Evolutionary conservation across 345 rosid species (phyloP).

Genomic region (Gossypium bickii): DNA sequence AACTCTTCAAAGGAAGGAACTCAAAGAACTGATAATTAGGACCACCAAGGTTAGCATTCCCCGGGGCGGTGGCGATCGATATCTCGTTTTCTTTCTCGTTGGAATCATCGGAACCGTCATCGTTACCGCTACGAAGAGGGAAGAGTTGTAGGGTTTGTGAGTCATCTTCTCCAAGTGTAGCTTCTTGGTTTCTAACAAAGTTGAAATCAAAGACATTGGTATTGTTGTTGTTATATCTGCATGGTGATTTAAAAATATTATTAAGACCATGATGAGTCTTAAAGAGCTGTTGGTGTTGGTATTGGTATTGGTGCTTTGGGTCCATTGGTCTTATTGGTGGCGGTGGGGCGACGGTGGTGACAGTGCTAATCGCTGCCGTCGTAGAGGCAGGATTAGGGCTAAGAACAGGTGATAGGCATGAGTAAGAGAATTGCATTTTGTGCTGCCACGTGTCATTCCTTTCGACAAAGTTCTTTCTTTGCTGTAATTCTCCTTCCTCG

Average conservation of each 20-base stretch:
- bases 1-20: slow-evolving; percentile 61
- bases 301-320: slow-evolving; percentile 16
- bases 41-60: slow-evolving; percentile 26
- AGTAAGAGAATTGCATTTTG: slow-evolving; percentile 38
- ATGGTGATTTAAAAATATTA: slow-evolving; percentile 32
- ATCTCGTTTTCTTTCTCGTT: slow-evolving; percentile 24
- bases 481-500: slow-evolving; percentile 37
- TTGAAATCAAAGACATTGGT: slow-evolving; percentile 16
- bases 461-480: slow-evolving; percentile 29
- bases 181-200: slow-evolving; percentile 8
- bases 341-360: background rate
- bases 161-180: slow-evolving; percentile 22
- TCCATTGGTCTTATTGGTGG: slow-evolving; percentile 28
- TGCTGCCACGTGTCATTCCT: slow-evolving; percentile 57
- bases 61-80: slow-evolving; percentile 15
- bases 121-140: slow-evolving; percentile 35
- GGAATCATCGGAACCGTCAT: slow-evolving; percentile 17
- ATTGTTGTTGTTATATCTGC: slow-evolving; percentile 23
- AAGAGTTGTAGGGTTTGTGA: slow-evolving; percentile 57
- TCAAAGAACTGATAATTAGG: slow-evolving; percentile 49
- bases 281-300: slow-evolving; percentile 6
- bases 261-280: slow-evolving; percentile 20
- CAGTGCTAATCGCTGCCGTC: background rate
- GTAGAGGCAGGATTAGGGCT: background rate
- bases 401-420: slow-evolving; percentile 17